Evolutionary conservation across 805 yeast species (phyloP), one percentile per base, ranked within the genome.

Genomic region (Cyberlindnera euphorbiae): DNA sequence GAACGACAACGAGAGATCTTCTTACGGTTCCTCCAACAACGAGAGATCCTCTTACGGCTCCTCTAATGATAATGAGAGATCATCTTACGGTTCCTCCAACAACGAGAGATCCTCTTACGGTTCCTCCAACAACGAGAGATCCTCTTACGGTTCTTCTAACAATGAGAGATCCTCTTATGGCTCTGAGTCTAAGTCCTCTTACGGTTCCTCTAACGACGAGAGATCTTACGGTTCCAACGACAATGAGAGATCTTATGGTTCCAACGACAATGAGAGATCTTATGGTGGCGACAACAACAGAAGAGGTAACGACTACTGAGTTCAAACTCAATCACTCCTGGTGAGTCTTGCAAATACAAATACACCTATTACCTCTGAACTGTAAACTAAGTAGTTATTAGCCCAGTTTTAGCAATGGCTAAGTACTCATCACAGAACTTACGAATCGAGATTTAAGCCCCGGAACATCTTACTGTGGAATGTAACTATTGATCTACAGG

Each of bases 11-110:
- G 34, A 30, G 17, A 26, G 28, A 4, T 35, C 34, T 13, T 19
- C 22, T 8, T 19, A 19, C 22, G 22, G 13, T 13, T 4, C 28
- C 14, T 26, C 32, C 11, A 24, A 18, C 22, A 25, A 27, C 33
- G 17, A 25, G 22, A 19, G 22, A 19, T 19, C 22, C 32, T 29
- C 41, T 19, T 38, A 32, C 23, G 41, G 41, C 8, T 38, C 41
- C 16, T 23, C 27, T 21, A n/a, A 27, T n/a, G 24, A 16, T 11
- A 30, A 30, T 13, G 34, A 30, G 17, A 26, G 28, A 4, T 35
- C 34, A 10, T 30, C 25, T 16, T 14, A n/a, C 30, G 28, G 28
- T n/a, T 12, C 13, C 16, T 38, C 41, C 19, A n/a, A 16, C 13
- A 30, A 30, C 18, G 34, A 30, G 17, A 26, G 28, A 4, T 35